Base-by-base conservation (phyloP, 768 basidiomycete species). In the Paxillus rubicundulus region DNA sequence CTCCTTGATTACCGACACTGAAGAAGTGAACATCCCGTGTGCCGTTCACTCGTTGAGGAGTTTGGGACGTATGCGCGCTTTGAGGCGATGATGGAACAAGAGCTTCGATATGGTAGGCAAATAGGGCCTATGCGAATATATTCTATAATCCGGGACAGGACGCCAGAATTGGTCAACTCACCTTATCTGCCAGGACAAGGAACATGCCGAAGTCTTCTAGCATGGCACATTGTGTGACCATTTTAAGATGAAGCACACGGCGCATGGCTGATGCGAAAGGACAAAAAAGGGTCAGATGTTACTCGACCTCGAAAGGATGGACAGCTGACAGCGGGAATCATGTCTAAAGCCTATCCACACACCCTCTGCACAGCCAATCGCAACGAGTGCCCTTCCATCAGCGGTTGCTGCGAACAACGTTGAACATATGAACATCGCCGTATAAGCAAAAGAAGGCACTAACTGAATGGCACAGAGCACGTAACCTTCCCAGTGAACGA, bases 161-260 rank as follows among this genome's bases (percentile, higher is more conserved):
- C 4, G 20, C 39, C 9, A 40, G 2, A 37, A 40, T 17, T n/a
- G 27, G 20, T 8, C 27, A 9, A 45, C 59, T 49, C 13, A 84
- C 90, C 78, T 94, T 95, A 70, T 97, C 93, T 8, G 94, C 92
- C 10, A 98, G 74, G 5, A 98, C 96, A 24, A 98, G 79, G 78
- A 99, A 94, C 58, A 98, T 93, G 14, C 93, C 91, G 68, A 97
- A 98, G 57, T 96, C 91, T 65, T 97, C 93, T 7, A 98, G 74
- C 80, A 98, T 95, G 0, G 94, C 94, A 66, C 92, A 92, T 64
- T 97, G 93, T 0, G 92, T 94, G 30, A 98, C 94, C 75, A 86
- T 84, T 70, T 93, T 92, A 41, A 98, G 74, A 66, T 97, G 95
- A 2, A 98, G 76, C 14, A 98, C 95, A 21, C 93, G 91, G 30